Evolutionary conservation across 129 eudicot genomes (phyloP).

Genomic region (Flaveria ramosissima): DNA sequence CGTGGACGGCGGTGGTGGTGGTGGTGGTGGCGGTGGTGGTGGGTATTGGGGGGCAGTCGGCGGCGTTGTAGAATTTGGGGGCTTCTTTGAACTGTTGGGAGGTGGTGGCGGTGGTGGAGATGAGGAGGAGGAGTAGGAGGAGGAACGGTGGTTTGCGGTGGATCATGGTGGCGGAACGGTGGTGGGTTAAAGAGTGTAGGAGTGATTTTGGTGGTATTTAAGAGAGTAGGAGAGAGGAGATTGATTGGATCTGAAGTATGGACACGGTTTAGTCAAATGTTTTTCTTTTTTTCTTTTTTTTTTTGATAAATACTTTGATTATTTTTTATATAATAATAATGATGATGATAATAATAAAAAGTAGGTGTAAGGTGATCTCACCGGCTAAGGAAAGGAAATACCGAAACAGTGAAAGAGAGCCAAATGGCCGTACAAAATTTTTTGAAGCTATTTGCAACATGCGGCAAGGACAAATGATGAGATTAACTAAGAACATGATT

Average conservation of each 20-base stretch:
- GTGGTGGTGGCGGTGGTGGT: background rate
- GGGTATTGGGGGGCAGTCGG: background rate
- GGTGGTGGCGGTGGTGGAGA: conserved; percentile 12
- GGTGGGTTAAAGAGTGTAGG: conserved; percentile 4
- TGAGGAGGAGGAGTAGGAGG: conserved; percentile 1
- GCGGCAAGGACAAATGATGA: too few species aligned
- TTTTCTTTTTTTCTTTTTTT: background rate
- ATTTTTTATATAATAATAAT: too few species aligned
- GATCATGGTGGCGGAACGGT: conserved; percentile 28
- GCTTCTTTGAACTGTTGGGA: conserved; percentile 20
- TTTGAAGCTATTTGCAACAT: too few species aligned
- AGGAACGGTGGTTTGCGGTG: conserved; percentile 29
- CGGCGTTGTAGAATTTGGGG: background rate
- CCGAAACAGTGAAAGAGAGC: too few species aligned
- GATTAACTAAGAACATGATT: too few species aligned
- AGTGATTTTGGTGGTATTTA: conserved; percentile 33
- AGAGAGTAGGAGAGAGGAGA: conserved; percentile 12
- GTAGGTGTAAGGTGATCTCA: too few species aligned
- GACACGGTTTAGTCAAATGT: conserved; percentile 46
- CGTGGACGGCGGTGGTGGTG: background rate
- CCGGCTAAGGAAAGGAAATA: too few species aligned
- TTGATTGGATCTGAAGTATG: conserved; percentile 37
- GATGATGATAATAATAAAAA: too few species aligned
- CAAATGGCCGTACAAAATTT: too few species aligned
- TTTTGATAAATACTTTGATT: too few species aligned